Conservation (phyloP, 345 rosid genomes). For the Trapa incisa region DNA sequence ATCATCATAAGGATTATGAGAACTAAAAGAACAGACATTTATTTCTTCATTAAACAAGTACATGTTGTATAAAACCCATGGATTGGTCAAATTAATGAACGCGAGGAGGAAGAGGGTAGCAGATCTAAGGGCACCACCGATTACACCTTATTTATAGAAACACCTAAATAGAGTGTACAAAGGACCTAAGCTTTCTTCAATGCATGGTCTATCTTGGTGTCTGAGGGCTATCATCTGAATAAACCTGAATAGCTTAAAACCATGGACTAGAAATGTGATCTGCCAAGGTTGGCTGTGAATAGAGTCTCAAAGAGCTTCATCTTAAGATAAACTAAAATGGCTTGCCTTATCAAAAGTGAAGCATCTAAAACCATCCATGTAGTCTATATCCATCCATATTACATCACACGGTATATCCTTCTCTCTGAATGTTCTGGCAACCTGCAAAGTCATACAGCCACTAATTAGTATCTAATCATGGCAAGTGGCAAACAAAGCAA, state of each 20-base stretch:
- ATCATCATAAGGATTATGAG: neutral
- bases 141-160: neutral
- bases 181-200: neutral
- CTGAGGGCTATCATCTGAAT: neutral
- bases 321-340: neutral
- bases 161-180: neutral
- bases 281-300: neutral
- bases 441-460: slow-evolving; percentile 20
- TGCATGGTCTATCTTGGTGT: neutral
- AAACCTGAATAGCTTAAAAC: neutral
- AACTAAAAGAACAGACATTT: neutral
- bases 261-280: neutral
- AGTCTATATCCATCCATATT: slow-evolving; percentile 98
- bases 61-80: neutral
- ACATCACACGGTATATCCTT: slow-evolving; percentile 82
- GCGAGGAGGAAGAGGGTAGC: neutral
- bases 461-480: neutral
- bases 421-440: slow-evolving; percentile 59
- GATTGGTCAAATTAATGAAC: neutral
- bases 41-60: neutral
- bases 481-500: neutral
- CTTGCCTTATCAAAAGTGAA: slow-evolving; percentile 84
- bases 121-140: neutral
- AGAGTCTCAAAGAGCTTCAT: neutral
- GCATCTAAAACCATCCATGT: slow-evolving; percentile 96